Evolutionary conservation across 2,329 filamentous ascomycete genomes (phyloP), one percentile per base, ranked within the genome.

Genomic region (Pseudocercospora pini-densiflorae): DNA sequence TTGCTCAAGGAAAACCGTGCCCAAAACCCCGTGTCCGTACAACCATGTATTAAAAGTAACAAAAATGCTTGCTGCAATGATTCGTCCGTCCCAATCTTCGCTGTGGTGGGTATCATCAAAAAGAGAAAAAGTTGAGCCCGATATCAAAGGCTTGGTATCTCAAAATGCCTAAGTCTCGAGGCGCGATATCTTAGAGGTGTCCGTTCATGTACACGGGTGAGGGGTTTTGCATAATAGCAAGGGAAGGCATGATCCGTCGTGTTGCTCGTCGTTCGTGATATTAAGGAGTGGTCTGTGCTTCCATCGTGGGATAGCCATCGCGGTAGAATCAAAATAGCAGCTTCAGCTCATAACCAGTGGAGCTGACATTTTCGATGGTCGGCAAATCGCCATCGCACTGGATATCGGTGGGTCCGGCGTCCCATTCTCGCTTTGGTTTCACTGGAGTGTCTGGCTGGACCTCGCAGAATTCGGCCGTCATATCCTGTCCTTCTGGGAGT

Each of bases 401-500:
- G 27, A 84, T 78, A 68, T 84, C 81, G 36, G 79, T 80, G 33
- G 78, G 74, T 27, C 82, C 81, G 71, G 80, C 81, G 76, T 81
- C 81, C 86, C 81, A 88, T 75, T 84, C 85, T 74, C 81, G 83
- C 47, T 68, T 66, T 23, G 70, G 64, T 76, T 82, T 87, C 76
- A 79, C 80, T 51, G 73, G 79, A 24, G 67, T 69, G 65, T 82
- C 77, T 59, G 81, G 77, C 64, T 81, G 70, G 53, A 92, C 83
- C 72, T 95, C 90, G 64, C 92, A 85, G 65, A 90, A 87, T 72
- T 90, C 88, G 49, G 87, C 86, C 43, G 86, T 82, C 90, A 98
- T 95, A 75, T 97, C 94, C 78, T 98, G 93, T 33, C 93, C 94
- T 80, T 99, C 95, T 1, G 89, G 87, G 61, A 98, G 83, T 77